A percentile compares a stretch with the other conserved stretches of the same genome.
These are phyloP conservation scores for Leccinum ponderosum DNA, from an alignment of 1,284 basidiomycete species.

Conservation along the genomic window DNA sequence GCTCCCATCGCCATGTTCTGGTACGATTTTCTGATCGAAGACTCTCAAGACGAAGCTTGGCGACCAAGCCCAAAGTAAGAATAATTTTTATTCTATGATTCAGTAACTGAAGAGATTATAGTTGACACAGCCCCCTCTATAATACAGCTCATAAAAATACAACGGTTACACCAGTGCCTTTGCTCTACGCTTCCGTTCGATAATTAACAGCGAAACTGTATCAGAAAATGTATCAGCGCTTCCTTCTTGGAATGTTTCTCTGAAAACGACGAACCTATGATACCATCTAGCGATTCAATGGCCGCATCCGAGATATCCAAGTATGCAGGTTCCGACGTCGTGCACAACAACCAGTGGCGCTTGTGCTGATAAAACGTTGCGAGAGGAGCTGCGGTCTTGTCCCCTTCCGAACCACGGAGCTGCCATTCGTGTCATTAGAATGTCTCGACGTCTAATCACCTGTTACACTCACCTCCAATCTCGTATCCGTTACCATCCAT, in stretches of 20 bases:
- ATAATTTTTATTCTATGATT: conserved; percentile 6
- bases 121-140: conserved; percentile 12
- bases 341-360: conserved; percentile 37
- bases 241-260: not conserved
- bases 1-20: conserved; percentile 79
- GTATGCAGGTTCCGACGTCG: conserved; percentile 39
- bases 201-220: conserved; percentile 25
- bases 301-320: conserved; percentile 38
- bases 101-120: conserved; percentile 14
- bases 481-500: conserved; percentile 14
- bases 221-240: conserved; percentile 5
- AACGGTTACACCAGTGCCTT: conserved; percentile 5
- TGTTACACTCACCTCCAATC: conserved; percentile 14
- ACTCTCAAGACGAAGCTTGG: conserved; percentile 63
- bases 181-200: conserved; percentile 19
- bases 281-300: conserved; percentile 39
- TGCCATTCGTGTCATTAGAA: conserved; percentile 5
- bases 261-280: conserved; percentile 34
- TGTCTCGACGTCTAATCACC: not conserved
- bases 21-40: conserved; percentile 80
- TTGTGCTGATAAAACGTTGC: conserved; percentile 40
- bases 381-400: conserved; percentile 21
- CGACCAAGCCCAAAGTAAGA: conserved; percentile 30
- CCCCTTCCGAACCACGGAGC: conserved; percentile 16
- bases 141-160: not conserved